Percentiles rank a stretch among this genome's conserved stretches.
These are phyloP conservation scores for Myxozyma sirexii DNA, from an alignment of 805 yeast genomes.

Conservation along the genomic window DNA sequence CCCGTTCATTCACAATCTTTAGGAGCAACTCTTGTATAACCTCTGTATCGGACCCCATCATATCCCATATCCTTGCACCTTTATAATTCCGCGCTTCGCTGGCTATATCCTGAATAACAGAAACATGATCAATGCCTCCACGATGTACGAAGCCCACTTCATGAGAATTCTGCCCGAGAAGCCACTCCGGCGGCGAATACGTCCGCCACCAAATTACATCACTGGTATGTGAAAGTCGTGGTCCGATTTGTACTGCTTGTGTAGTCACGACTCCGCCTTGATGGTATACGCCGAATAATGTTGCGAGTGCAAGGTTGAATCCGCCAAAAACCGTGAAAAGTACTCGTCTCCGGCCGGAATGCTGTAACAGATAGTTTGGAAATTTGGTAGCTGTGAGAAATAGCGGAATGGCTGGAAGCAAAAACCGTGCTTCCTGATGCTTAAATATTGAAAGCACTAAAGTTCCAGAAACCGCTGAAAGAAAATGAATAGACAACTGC, in stretches of 20 bases:
- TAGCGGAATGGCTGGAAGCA: conserved; percentile 77
- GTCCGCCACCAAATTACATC: conserved; percentile 87
- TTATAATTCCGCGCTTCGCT: background rate
- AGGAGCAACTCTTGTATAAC: conserved; percentile 39
- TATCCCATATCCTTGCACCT: conserved; percentile 45
- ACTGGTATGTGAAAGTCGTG: conserved; percentile 36
- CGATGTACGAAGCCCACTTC: conserved; percentile 36
- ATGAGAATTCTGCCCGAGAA: conserved; percentile 47
- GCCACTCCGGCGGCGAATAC: conserved; percentile 91
- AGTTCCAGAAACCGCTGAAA: conserved; percentile 64
- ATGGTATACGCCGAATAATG: conserved; percentile 78
- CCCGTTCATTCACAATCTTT: conserved; percentile 16
- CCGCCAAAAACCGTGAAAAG: conserved; percentile 54
- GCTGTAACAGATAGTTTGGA: conserved; percentile 28
- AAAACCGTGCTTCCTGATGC: conserved; percentile 92
- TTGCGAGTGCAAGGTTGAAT: conserved; percentile 62
- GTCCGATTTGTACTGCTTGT: conserved; percentile 42
- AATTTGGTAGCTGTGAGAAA: conserved; percentile 42
- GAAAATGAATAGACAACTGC: conserved; percentile 35
- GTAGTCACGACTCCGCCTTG: conserved; percentile 89
- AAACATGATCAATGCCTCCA: conserved; percentile 23
- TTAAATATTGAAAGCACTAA: conserved; percentile 68
- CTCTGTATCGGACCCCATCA: conserved; percentile 51
- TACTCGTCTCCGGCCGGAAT: conserved; percentile 21
- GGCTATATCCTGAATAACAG: conserved; percentile 5